A percentile compares a stretch with the other conserved stretches of the same genome.
Evolutionary conservation across 2,329 filamentous ascomycete genomes (phyloP).

Genomic region (Beauveria pseudobassiana): DNA sequence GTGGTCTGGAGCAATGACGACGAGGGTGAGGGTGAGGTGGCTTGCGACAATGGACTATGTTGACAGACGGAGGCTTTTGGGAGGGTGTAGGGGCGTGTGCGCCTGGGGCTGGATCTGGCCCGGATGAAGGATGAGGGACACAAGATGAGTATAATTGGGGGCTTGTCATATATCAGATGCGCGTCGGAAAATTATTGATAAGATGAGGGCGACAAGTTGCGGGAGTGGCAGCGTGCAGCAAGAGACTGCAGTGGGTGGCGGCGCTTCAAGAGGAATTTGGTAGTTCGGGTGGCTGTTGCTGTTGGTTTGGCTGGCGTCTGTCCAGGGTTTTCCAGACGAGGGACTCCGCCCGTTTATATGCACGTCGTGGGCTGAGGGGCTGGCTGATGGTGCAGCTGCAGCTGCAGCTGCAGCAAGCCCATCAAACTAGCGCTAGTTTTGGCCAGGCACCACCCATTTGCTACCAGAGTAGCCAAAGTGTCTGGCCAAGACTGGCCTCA

Average conservation of each 20-base stretch:
- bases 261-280: too few species aligned
- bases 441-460: too few species aligned
- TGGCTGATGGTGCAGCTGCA: not conserved
- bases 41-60: not conserved
- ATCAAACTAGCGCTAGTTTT: too few species aligned
- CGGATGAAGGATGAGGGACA: not conserved
- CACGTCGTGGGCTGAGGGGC: constrained; percentile 22
- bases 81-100: not conserved
- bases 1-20: not conserved
- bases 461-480: too few species aligned
- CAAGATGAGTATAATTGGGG: not conserved
- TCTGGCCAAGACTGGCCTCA: too few species aligned
- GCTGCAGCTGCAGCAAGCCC: too few species aligned
- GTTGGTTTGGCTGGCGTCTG: constrained; percentile 14
- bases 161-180: not conserved
- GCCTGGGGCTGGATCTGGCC: not conserved
- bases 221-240: not conserved
- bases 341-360: constrained; percentile 41
- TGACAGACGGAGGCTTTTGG: not conserved
- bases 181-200: not conserved
- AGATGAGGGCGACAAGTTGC: not conserved
- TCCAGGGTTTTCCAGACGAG: constrained; percentile 25
- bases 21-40: not conserved
- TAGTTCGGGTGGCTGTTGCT: not conserved
- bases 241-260: too few species aligned